These are phyloP conservation scores for Suillus clintonianus DNA, from an alignment of 768 basidiomycete genomes.

Conservation along the genomic window DNA sequence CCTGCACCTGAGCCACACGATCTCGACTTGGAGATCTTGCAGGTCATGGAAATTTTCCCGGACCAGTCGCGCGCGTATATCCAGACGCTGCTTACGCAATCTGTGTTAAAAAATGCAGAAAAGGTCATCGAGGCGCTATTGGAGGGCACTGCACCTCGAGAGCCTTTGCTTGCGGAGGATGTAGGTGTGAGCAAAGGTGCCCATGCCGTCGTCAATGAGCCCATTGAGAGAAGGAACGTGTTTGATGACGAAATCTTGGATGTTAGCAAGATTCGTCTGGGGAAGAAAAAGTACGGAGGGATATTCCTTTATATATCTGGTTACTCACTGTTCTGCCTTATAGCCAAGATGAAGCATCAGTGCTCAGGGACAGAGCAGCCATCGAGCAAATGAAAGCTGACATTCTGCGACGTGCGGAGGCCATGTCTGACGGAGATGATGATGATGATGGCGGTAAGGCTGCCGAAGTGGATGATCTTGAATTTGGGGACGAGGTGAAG, in stretches of 20 bases:
- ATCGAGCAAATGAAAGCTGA: conserved; percentile 81
- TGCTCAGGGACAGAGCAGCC: conserved; percentile 57
- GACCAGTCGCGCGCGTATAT: conserved; percentile 59
- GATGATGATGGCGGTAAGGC: conserved; percentile 41
- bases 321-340: conserved; percentile 6
- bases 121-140: conserved; percentile 70
- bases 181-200: neutral
- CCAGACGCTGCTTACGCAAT: conserved; percentile 52
- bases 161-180: conserved; percentile 27
- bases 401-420: conserved; percentile 77
- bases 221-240: conserved; percentile 62
- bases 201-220: neutral
- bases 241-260: conserved; percentile 79
- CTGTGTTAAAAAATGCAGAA: conserved; percentile 54
- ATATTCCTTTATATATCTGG: conserved; percentile 3
- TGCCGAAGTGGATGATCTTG: conserved; percentile 50
- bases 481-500: conserved; percentile 51
- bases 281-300: conserved; percentile 61
- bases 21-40: conserved; percentile 59
- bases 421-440: conserved; percentile 65
- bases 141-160: conserved; percentile 64
- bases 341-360: conserved; percentile 47
- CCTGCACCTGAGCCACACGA: conserved; percentile 28
- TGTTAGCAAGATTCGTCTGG: conserved; percentile 53
- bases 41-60: conserved; percentile 79